These are phyloP conservation scores for Podaxis sp. DNA, from an alignment of 768 basidiomycete genomes.

Conservation along the genomic window DNA sequence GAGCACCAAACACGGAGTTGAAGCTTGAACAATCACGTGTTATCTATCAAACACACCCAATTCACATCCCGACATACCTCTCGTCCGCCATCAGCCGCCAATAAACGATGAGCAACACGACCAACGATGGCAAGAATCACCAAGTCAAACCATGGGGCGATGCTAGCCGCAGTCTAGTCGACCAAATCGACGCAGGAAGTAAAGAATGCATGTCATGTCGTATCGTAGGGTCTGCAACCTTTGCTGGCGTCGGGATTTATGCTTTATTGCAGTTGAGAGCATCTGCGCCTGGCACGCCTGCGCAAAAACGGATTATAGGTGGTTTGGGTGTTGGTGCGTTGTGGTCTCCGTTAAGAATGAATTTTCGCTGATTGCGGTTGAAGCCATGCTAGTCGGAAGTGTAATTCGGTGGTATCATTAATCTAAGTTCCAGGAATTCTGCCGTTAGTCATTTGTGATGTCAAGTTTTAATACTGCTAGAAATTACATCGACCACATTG, in stretches of 20 bases:
- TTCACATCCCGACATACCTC: not conserved
- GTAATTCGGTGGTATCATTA: constrained; percentile 34
- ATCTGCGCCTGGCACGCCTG: constrained; percentile 53
- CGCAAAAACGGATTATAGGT: constrained; percentile 59
- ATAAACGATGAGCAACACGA: not conserved
- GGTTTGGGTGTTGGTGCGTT: constrained; percentile 55
- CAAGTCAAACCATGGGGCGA: not conserved
- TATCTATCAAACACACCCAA: not conserved
- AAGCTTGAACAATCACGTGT: not conserved
- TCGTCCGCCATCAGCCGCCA: not conserved
- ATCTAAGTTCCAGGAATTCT: constrained; percentile 12
- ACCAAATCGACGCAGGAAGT: constrained; percentile 12
- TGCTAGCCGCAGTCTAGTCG: not conserved
- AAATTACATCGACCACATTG: not conserved
- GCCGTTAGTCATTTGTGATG: not conserved
- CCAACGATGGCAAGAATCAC: not conserved
- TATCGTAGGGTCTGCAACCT: constrained; percentile 60
- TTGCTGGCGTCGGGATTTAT: constrained; percentile 61
- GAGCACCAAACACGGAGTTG: not conserved
- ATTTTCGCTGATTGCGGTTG: not conserved
- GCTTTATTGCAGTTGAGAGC: constrained; percentile 62
- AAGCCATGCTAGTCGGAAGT: constrained; percentile 33
- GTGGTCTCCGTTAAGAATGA: constrained; percentile 13
- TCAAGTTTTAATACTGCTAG: not conserved
- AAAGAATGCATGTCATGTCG: constrained; percentile 69